Base-by-base conservation (phyloP, 257 asterid species). In the Scutellaria minor region DNA sequence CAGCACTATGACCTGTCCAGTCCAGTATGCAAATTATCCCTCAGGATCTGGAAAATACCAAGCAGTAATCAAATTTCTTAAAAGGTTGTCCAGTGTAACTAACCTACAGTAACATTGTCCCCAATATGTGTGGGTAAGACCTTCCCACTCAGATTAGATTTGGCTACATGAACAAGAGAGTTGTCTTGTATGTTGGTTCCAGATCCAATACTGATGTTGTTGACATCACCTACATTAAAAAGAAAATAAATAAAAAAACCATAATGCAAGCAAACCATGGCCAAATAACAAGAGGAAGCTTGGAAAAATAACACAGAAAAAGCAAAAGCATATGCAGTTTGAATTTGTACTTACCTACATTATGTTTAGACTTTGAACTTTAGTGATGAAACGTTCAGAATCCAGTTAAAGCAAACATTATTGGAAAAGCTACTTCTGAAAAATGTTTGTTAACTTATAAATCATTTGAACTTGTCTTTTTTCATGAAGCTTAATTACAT, bases 161-260 rank as follows among this genome's bases (percentile, higher is more conserved):
- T 94, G 70, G 98, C 98, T 15, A 94, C 99, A 75, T 94, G 99
- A 64, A 91, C 90, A 68, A 91, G 95, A 68, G 99, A 87, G 71
- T 91, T 89, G 79, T 94, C 98, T 76, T 94, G 98, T 75, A 94
- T 89, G 77, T 94, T 94, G 75, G 99, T 94, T 81, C 98, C 95
- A 60, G 89, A 54, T 68, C 99, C 99, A 53, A 94, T 83, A 55
- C 90, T 89, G 77, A 94, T 77, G 75, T 79, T 86, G 85, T 94
- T 94, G 55, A 79, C 97, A 81, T 89, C 99, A 70, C 96, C 99
- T 94, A 90, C 83, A 50, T 3, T 44, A 40, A 14, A 42, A 61
- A n/a, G 1, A 45, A 9, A 15, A 24, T 24, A 24, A 24, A 24
- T 18, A 24, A 24, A 24, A 2, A 24, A 1, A 24, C 2, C 73